Evolutionary conservation across 1,284 basidiomycete species (phyloP).

Genomic region (Malassezia nana): DNA sequence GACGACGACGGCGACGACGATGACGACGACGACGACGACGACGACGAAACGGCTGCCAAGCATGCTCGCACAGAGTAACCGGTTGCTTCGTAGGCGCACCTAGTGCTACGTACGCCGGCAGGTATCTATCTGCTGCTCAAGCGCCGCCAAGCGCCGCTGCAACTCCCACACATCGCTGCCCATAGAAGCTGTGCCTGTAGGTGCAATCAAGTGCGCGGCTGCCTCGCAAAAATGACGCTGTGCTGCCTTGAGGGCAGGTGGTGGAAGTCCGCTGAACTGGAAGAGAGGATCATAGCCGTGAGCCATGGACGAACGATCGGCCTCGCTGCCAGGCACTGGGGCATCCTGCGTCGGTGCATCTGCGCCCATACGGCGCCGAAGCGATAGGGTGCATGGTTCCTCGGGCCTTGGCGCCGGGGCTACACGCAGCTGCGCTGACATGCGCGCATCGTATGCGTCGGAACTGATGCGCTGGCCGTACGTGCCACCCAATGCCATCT

Average conservation of each 20-base stretch:
- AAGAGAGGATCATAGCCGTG: constrained; percentile 14
- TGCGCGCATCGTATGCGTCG: constrained; percentile 26
- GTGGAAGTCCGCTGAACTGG: constrained; percentile 28
- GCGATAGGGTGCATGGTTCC: background rate
- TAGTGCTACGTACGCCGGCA: background rate
- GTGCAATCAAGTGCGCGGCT: background rate
- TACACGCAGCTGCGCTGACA: constrained; percentile 9
- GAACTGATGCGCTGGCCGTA: constrained; percentile 19
- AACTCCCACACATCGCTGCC: background rate
- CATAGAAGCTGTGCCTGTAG: background rate
- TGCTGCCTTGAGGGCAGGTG: constrained; percentile 19
- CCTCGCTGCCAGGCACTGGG: background rate
- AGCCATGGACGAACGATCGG: background rate
- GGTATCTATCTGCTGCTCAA: constrained; percentile 1
- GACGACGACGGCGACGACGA: constrained; percentile 19
- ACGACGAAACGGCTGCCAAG: constrained; percentile 7
- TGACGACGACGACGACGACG: constrained; percentile 14
- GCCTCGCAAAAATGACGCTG: constrained; percentile 20
- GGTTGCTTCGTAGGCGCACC: background rate
- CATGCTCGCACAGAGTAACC: constrained; percentile 6
- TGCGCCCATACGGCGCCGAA: background rate
- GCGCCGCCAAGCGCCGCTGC: background rate
- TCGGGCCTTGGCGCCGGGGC: constrained; percentile 5
- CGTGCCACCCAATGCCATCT: constrained; percentile 23
- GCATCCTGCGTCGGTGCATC: background rate